These are phyloP conservation scores for Tylopilus plumbeoviolaceoides DNA, from an alignment of 768 basidiomycete species.

Conservation along the genomic window DNA sequence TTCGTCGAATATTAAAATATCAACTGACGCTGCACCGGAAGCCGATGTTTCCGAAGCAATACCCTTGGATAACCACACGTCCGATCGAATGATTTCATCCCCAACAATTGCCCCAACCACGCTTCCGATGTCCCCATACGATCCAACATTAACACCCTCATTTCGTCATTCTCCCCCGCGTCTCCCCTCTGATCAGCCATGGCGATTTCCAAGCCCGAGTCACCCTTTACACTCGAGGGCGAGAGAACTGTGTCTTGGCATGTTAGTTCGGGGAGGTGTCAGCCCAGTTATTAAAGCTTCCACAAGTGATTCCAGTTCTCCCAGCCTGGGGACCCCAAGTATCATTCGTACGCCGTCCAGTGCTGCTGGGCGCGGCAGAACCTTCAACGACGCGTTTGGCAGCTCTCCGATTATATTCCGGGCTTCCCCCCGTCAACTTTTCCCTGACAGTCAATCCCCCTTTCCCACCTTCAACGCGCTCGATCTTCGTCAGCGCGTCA, in stretches of 20 bases:
- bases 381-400: constrained; percentile 29
- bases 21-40: neutral
- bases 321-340: constrained; percentile 28
- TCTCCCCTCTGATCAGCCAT: constrained; percentile 74
- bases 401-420: constrained; percentile 39
- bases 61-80: neutral
- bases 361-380: constrained; percentile 21
- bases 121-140: constrained; percentile 68
- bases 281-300: constrained; percentile 44
- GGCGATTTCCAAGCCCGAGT: constrained; percentile 77
- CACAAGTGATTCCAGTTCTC: constrained; percentile 27
- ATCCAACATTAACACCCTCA: constrained; percentile 69
- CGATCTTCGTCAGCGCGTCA: constrained; percentile 34
- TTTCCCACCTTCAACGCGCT: constrained; percentile 28
- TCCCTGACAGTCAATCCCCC: constrained; percentile 34
- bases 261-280: constrained; percentile 51
- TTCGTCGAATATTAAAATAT: constrained; percentile 3
- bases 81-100: constrained; percentile 17
- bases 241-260: constrained; percentile 60
- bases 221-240: constrained; percentile 68
- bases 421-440: constrained; percentile 39
- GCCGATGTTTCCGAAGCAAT: neutral
- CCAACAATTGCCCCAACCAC: constrained; percentile 24
- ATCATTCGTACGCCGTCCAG: constrained; percentile 29
- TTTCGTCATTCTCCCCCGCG: constrained; percentile 76